Base-by-base conservation (phyloP, 1,139 yeast genomes). In the Zygosaccharomyces sapae region DNA sequence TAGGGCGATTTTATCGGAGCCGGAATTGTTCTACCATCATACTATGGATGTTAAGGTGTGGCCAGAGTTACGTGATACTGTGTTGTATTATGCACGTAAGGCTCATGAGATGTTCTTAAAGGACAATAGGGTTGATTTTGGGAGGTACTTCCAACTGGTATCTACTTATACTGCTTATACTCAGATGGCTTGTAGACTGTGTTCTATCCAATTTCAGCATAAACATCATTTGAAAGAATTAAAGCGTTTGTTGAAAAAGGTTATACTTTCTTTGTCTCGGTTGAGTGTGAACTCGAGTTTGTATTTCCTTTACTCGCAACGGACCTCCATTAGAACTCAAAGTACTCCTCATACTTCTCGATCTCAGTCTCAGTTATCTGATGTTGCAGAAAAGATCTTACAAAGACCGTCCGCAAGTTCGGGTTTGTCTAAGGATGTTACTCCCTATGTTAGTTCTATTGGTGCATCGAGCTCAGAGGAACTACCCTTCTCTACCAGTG, bases 261-360 rank as follows among this genome's bases (percentile, higher is more conserved):
- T 81, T 19, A 75, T 80, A 1, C 63, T 72, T 5, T 68, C 80
- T 2, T 73, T 79, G 52, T 74, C 85, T 2, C 83, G 79, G 54
- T 70, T 83, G 43, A 79, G 80, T 52, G 75, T 81, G 45, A 79
- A 79, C 58, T 80, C 84, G n/a, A 70, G 76, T 39, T 61, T 81
- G 19, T 80, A 75, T 59, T 64, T 81, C 46, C 69, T 74, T 44
- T 70, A 60, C 5, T 36, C 55, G 3, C 51, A 45, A 10, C 43
- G 45, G 8, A 20, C 38, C 12, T 41, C 47, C 3, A 42, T 48
- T 18, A 38, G 38, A 7, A 13, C 27, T 30, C 41, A 35, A 31
- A 25, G 33, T 16, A 42, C 46, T 18, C 44, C 50, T 24, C 24
- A 53, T 10, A 42, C 45, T 7, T 44, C 49, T 13, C 44, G 43